phyloP scores from a whole-genome alignment of 2,329 filamentous ascomycete genomes.

The Xylaria sp. region DNA sequence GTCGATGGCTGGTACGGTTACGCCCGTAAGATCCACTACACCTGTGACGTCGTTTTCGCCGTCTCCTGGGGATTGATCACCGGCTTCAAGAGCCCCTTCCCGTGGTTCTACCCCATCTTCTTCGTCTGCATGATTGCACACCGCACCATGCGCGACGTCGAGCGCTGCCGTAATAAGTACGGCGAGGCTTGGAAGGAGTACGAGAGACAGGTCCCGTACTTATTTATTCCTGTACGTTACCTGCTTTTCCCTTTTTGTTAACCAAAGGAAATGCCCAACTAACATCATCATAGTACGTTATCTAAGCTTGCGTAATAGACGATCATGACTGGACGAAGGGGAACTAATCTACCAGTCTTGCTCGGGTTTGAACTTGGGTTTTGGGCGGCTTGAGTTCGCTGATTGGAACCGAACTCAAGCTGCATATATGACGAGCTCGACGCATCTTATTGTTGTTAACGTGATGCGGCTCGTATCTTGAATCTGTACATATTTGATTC shows the following conservation, averaged over 20 bases:
- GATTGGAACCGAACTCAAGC: constrained; percentile 4
- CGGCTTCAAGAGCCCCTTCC: constrained; percentile 75
- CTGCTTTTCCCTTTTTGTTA: background rate
- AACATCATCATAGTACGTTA: constrained; percentile 32
- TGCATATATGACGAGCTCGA: constrained; percentile 7
- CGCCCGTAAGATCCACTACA: constrained; percentile 72
- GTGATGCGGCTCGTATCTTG: constrained; percentile 29
- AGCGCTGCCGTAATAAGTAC: constrained; percentile 80
- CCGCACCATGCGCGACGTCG: constrained; percentile 78
- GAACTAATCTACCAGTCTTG: too few relatives aligned
- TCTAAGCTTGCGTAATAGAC: constrained; percentile 25
- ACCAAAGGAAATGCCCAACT: background rate
- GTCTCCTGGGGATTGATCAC: constrained; percentile 63
- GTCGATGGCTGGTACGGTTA: constrained; percentile 85
- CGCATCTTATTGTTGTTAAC: constrained; percentile 9
- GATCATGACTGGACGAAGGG: constrained; percentile 10
- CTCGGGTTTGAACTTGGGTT: background rate
- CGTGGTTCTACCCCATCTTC: constrained; percentile 90
- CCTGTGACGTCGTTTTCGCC: constrained; percentile 61
- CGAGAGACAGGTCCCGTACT: constrained; percentile 79
- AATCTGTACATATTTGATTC: constrained; percentile 39
- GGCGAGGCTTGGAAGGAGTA: constrained; percentile 86
- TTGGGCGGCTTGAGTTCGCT: background rate
- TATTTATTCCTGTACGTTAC: constrained; percentile 70
- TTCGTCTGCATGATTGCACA: constrained; percentile 84